These are phyloP conservation scores for Rhizopogon rudus DNA, from an alignment of 768 basidiomycete genomes.

Conservation along the genomic window DNA sequence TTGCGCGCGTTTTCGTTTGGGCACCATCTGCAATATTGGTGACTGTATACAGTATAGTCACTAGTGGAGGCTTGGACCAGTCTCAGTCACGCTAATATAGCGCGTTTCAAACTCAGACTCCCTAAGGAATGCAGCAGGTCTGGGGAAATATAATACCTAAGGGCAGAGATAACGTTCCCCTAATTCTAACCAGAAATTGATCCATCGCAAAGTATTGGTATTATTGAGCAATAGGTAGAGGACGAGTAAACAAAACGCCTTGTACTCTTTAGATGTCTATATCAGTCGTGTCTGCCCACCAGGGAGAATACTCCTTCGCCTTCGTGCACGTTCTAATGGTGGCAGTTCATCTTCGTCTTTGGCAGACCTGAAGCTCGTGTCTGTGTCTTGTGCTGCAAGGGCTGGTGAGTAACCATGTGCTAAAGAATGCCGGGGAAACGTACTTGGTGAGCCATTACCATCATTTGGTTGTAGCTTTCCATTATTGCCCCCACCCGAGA, in stretches of 20 bases:
- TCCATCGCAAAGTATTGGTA: background rate
- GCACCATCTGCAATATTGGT: conserved; percentile 13
- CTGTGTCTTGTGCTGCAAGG: conserved; percentile 20
- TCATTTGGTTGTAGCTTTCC: conserved; percentile 29
- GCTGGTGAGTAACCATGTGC: conserved; percentile 3
- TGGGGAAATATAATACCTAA: no score
- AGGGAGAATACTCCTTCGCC: conserved; percentile 36
- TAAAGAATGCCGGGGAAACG: conserved; percentile 5
- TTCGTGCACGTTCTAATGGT: conserved; percentile 65
- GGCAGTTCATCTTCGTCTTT: conserved; percentile 55
- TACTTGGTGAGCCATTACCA: conserved; percentile 17
- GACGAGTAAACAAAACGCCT: background rate
- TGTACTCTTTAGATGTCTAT: background rate
- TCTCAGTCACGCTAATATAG: no score
- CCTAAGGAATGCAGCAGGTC: no score
- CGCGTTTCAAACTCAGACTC: background rate
- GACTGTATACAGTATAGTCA: background rate
- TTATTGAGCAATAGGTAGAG: background rate
- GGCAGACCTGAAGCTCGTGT: conserved; percentile 14
- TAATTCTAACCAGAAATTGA: background rate
- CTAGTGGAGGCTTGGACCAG: no score
- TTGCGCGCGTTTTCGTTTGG: conserved; percentile 22
- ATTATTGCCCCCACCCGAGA: conserved; percentile 13
- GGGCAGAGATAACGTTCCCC: background rate
- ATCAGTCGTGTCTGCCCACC: conserved; percentile 25